Percentiles rank a stretch among this genome's conserved stretches.
phyloP scores from a whole-genome alignment of 169 alveolate species.

The Cryptosporidium baileyi region DNA sequence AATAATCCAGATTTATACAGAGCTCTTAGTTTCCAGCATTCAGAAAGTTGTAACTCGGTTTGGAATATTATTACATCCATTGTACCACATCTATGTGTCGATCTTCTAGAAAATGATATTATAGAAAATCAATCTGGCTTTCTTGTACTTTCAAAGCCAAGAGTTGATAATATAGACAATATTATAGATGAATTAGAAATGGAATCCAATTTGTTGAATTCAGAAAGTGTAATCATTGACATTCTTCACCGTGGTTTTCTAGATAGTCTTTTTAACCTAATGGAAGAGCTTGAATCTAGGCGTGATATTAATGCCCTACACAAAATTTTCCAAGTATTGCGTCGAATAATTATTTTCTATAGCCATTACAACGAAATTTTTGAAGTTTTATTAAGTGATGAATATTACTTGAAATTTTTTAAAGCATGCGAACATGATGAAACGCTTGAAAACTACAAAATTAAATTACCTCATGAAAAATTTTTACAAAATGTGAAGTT shows the following conservation, averaged over 20 bases:
- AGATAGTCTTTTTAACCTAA: constrained; percentile 11
- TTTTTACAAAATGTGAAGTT: constrained; percentile 61
- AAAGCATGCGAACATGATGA: constrained; percentile 69
- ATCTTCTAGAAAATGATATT: constrained; percentile 9
- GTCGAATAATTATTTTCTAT: constrained; percentile 40
- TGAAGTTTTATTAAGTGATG: constrained; percentile 55
- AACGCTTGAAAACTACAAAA: constrained; percentile 37
- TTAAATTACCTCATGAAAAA: constrained; percentile 17
- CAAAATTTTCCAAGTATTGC: constrained; percentile 44
- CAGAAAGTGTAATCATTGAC: constrained; percentile 39
- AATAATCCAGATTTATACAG: constrained; percentile 64
- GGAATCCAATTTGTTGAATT: constrained; percentile 19
- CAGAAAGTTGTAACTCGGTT: constrained; percentile 72
- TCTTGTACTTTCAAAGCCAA: constrained; percentile 17
- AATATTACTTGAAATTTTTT: constrained; percentile 43
- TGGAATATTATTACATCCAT: constrained; percentile 58
- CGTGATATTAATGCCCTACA: constrained; percentile 8
- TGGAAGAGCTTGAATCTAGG: constrained; percentile 44
- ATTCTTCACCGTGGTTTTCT: constrained; percentile 24
- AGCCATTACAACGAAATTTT: constrained; percentile 43
- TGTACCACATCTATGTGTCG: constrained; percentile 60
- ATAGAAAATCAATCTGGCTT: not conserved
- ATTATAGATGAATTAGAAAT: constrained; percentile 36
- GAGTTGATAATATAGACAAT: constrained; percentile 1
- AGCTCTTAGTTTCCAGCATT: constrained; percentile 74